phyloP scores from a whole-genome alignment of 106 monocot genomes.

The Allium cepa region DNA sequence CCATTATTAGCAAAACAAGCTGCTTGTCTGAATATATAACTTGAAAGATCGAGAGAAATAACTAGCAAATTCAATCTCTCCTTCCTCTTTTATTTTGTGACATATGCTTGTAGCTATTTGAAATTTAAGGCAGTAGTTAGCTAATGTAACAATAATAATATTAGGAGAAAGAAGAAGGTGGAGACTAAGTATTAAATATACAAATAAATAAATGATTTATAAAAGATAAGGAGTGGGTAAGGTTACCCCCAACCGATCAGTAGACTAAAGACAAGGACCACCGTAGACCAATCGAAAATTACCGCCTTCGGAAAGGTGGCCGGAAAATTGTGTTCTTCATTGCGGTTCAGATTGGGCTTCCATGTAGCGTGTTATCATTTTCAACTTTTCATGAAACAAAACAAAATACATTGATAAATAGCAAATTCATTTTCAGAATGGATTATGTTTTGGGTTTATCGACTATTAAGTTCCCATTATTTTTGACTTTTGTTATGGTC shows the following conservation, averaged over 20 bases:
- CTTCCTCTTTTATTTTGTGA: background rate
- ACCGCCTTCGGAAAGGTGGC: background rate
- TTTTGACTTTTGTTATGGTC: too few species aligned
- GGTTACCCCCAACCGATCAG: conserved; percentile 8
- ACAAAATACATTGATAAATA: too few species aligned
- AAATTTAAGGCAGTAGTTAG: too few species aligned
- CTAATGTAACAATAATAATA: background rate
- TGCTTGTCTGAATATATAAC: background rate
- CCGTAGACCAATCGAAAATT: conserved; percentile 16
- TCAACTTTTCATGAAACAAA: too few species aligned
- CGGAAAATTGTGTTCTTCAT: too few species aligned
- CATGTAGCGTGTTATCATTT: too few species aligned
- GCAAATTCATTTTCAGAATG: too few species aligned
- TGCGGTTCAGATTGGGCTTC: too few species aligned
- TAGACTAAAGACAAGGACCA: conserved; percentile 13
- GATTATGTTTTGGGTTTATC: too few species aligned
- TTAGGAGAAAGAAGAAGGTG: background rate
- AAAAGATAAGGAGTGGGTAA: conserved; percentile 14
- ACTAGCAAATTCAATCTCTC: conserved; percentile 1
- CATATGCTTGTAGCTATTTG: too few species aligned
- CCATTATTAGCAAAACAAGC: conserved; percentile 12
- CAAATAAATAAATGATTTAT: too few species aligned
- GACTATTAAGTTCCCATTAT: too few species aligned
- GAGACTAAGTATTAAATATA: conserved; percentile 1
- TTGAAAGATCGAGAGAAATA: background rate